Percentiles rank a stretch among this genome's conserved stretches.
These are phyloP conservation scores for Epichloe coenophiala DNA, from an alignment of 2,329 filamentous ascomycete genomes.

Conservation along the genomic window DNA sequence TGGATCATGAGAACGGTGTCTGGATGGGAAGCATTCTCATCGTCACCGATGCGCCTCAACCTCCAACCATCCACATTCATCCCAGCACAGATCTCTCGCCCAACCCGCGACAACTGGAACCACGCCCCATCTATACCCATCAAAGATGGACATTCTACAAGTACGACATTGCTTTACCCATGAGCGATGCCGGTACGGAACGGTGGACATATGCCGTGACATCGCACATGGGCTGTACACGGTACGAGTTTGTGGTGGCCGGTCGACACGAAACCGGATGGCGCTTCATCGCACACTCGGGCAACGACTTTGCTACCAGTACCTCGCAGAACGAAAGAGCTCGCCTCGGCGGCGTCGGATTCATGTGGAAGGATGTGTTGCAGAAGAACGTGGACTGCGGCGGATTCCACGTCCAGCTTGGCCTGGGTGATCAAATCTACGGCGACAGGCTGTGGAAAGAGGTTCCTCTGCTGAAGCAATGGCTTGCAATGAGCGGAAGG, in stretches of 20 bases:
- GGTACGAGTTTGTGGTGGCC: constrained; percentile 93
- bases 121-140: constrained; percentile 73
- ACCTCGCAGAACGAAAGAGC: constrained; percentile 77
- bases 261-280: constrained; percentile 82
- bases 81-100: constrained; percentile 81
- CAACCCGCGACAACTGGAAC: constrained; percentile 75
- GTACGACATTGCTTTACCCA: constrained; percentile 80
- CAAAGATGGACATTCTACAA: constrained; percentile 93
- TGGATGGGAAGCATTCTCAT: constrained; percentile 93
- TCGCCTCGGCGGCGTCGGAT: constrained; percentile 74
- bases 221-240: constrained; percentile 90
- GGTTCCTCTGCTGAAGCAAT: constrained; percentile 83
- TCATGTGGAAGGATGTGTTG: constrained; percentile 98
- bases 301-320: constrained; percentile 85
- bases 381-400: constrained; percentile 95
- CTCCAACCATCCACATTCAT: constrained; percentile 92
- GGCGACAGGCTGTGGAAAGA: constrained; percentile 95
- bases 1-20: constrained; percentile 80
- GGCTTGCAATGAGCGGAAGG: constrained; percentile 84
- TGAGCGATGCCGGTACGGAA: constrained; percentile 68
- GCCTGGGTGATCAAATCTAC: constrained; percentile 88
- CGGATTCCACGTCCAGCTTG: constrained; percentile 88
- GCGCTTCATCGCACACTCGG: constrained; percentile 92
- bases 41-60: constrained; percentile 79
- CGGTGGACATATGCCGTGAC: constrained; percentile 98